Base-by-base conservation (phyloP, 2,329 filamentous ascomycete species). In the Alternaria triticina region DNA sequence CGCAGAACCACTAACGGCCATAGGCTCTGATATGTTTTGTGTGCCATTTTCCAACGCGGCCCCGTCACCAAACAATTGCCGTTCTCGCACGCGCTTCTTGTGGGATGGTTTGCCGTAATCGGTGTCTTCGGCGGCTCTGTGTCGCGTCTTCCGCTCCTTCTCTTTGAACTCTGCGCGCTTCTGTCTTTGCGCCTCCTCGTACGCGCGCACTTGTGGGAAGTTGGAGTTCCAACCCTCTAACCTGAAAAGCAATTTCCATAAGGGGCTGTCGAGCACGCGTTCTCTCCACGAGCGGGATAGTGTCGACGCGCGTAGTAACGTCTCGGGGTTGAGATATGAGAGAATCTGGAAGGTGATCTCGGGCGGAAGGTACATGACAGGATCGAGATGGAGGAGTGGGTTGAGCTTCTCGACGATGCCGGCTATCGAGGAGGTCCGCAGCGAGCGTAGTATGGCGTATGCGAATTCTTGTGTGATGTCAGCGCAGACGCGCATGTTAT, bases 291-390 rank as follows among this genome's bases (percentile, higher is more conserved):
- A 85, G 50, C 90, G 89, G 36, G 93, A 97, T 15, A 93, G 89
- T 47, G 88, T 87, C 1, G 93, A 93, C 3, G 94, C 92, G 54
- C 88, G 89, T 60, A 98, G 85, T 43, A 99, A 85, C 0, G 94
- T 96, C 27, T 89, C 79, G 1, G 94, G 91, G 58, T 94, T 91
- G 54, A 99, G 89, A 75, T 94, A 96, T 15, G 91, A 90, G 46
- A 99, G 90, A 47, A 98, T 91, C 74, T 96, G 91, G 47, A 96
- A 89, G 64, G 93, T 96, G 72, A 99, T 91, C 79, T 99, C 96
- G 25, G 92, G 89, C 0, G 96, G 96, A 1, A 99, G 87, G 73
- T 93, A 89, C 67, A 88, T 84, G 45, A 97, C 89, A 58, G 97
- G 97, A 81, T 99, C 93, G 81, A 97, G 95, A 80, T 97, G 94